These are phyloP conservation scores for Pichia cabralensis DNA, from an alignment of 805 yeast genomes.

Conservation along the genomic window DNA sequence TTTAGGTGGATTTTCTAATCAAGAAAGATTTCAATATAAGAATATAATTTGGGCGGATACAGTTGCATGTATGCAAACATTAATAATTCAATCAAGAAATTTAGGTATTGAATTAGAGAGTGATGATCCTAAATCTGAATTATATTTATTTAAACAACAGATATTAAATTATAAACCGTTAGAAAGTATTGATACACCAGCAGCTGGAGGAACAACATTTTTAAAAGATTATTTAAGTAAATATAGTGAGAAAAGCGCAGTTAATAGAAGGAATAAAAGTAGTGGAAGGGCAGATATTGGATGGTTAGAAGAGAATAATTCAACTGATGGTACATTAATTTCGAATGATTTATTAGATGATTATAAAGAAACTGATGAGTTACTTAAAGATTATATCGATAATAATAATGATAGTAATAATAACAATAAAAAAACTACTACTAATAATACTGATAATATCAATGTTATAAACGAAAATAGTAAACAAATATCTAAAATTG, in stretches of 20 bases:
- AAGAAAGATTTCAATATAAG: slow-evolving; percentile 70
- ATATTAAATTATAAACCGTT: slow-evolving; percentile 49
- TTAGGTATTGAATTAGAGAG: slow-evolving; percentile 56
- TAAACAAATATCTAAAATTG: slow-evolving; percentile 25
- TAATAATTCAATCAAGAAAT: slow-evolving; percentile 67
- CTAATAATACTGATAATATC: background rate
- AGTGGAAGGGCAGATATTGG: slow-evolving; percentile 40
- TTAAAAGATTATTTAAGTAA: slow-evolving; percentile 54
- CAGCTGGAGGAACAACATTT: slow-evolving; percentile 58
- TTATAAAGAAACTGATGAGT: slow-evolving; percentile 9
- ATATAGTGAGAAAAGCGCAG: slow-evolving; percentile 46
- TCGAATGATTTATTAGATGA: slow-evolving; percentile 9
- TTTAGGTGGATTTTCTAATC: slow-evolving; percentile 71
- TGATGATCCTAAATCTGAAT: slow-evolving; percentile 41
- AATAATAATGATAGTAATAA: slow-evolving; percentile 7
- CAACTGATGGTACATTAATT: slow-evolving; percentile 3
- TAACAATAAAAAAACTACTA: background rate
- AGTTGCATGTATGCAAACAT: slow-evolving; percentile 68
- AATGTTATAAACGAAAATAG: background rate
- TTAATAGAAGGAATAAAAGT: slow-evolving; percentile 40
- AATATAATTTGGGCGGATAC: slow-evolving; percentile 93
- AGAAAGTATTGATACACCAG: slow-evolving; percentile 51
- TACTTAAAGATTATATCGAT: slow-evolving; percentile 13
- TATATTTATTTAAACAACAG: slow-evolving; percentile 38
- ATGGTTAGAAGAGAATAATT: slow-evolving; percentile 17